Conservation (phyloP, 1,139 yeast species). For the Suhomyces bolitotheri region DNA sequence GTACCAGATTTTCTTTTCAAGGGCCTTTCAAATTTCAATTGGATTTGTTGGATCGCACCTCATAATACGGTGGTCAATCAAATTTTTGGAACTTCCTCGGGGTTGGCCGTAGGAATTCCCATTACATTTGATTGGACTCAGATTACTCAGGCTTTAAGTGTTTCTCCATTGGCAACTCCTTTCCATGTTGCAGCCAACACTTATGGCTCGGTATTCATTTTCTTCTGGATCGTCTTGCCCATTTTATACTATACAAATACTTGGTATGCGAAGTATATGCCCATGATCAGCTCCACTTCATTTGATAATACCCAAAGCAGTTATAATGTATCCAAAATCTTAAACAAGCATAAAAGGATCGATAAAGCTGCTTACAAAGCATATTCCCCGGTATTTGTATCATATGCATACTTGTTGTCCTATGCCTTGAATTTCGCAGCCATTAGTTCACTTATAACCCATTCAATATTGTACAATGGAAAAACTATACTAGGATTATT, state of each 20-base stretch:
- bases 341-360: constrained; percentile 16
- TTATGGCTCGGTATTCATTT: constrained; percentile 28
- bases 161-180: constrained; percentile 23
- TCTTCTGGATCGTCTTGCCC: constrained; percentile 45
- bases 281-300: constrained; percentile 43
- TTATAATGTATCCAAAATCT: constrained; percentile 40
- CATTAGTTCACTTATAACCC: constrained; percentile 38
- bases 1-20: constrained; percentile 22
- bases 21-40: constrained; percentile 30
- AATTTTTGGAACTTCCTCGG: constrained; percentile 18
- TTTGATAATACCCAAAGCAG: constrained; percentile 46
- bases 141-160: constrained; percentile 25
- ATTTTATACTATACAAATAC: constrained; percentile 52
- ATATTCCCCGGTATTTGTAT: constrained; percentile 39
- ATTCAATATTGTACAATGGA: constrained; percentile 40
- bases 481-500: constrained; percentile 33
- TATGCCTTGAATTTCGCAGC: constrained; percentile 47
- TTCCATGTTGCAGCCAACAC: constrained; percentile 22
- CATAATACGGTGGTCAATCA: constrained; percentile 31
- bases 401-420: constrained; percentile 38
- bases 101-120: constrained; percentile 18
- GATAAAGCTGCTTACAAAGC: constrained; percentile 29
- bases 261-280: constrained; percentile 54
- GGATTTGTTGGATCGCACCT: constrained; percentile 47
- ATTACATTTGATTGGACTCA: constrained; percentile 60